Percentiles rank a stretch among this genome's conserved stretches.
Evolutionary conservation across 2,329 filamentous ascomycete species (phyloP).

Genomic region (Sarocladiaceae sp.): DNA sequence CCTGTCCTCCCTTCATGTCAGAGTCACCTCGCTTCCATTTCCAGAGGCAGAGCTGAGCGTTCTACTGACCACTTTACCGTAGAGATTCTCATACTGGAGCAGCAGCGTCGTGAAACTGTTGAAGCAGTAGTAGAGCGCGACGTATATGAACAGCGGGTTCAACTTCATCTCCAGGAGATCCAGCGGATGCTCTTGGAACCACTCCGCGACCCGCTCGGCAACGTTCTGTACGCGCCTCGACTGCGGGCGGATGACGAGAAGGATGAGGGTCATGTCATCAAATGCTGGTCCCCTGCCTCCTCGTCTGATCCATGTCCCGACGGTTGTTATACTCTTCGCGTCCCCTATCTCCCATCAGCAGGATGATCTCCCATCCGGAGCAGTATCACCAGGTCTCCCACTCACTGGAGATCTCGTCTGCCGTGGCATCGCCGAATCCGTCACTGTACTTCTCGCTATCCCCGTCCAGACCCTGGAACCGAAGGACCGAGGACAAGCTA

Average conservation of each 20-base stretch:
- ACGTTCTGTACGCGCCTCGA: neutral
- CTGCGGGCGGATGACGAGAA: neutral
- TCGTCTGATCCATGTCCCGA: neutral
- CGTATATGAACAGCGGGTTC: neutral
- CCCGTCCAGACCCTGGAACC: conserved; percentile 1
- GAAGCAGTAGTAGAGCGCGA: conserved; percentile 3
- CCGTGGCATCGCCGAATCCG: neutral
- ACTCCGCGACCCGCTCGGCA: neutral
- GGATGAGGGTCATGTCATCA: neutral
- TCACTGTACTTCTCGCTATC: neutral
- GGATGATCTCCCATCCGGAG: neutral
- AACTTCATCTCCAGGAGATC: neutral
- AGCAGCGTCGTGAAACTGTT: neutral
- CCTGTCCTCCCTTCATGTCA: neutral
- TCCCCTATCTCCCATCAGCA: neutral
- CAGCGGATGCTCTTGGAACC: neutral
- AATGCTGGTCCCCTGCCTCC: neutral
- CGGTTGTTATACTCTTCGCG: neutral
- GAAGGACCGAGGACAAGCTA: neutral
- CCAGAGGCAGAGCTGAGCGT: neutral
- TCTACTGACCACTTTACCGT: neutral
- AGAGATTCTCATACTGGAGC: neutral
- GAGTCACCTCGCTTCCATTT: neutral
- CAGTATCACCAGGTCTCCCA: too few relatives aligned
- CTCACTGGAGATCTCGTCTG: neutral